These are phyloP conservation scores for Spathaspora arborariae DNA, from an alignment of 805 yeast species.

Conservation along the genomic window DNA sequence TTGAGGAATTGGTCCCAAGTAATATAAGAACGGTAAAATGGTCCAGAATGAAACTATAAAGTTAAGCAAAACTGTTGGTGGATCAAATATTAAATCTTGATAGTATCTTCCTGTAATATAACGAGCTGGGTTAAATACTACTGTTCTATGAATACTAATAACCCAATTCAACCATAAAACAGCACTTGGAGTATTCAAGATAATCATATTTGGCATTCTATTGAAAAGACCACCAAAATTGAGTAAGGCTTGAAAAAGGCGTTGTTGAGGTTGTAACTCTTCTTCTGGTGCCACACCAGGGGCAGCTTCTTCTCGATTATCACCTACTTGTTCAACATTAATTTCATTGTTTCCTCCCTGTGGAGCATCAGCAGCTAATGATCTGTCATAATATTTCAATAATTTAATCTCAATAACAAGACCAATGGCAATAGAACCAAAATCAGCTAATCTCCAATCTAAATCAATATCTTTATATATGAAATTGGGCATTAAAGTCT, in stretches of 20 bases:
- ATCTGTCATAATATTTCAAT: constrained; percentile 10
- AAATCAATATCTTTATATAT: neutral
- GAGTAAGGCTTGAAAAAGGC: neutral
- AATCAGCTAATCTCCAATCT: constrained; percentile 20
- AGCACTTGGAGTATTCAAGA: constrained; percentile 1
- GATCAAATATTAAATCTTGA: constrained; percentile 1
- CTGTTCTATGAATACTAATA: constrained; percentile 16
- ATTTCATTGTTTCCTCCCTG: constrained; percentile 14
- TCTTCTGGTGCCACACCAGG: neutral
- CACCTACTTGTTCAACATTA: neutral
- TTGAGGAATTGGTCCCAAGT: constrained; percentile 11
- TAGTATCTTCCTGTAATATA: neutral
- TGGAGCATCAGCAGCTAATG: neutral
- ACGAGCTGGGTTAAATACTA: constrained; percentile 19
- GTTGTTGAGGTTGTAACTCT: neutral
- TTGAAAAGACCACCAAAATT: constrained; percentile 4
- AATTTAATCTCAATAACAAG: constrained; percentile 11
- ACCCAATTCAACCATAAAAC: constrained; percentile 18
- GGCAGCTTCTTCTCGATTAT: neutral
- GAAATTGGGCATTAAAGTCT: neutral
- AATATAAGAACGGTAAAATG: constrained; percentile 13
- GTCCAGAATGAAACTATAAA: constrained; percentile 18
- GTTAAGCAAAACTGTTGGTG: constrained; percentile 10
- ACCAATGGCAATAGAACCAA: constrained; percentile 18
- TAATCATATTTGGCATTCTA: constrained; percentile 3